These are phyloP conservation scores for Turritis glabra DNA, from an alignment of 345 rosid genomes.

Conservation along the genomic window DNA sequence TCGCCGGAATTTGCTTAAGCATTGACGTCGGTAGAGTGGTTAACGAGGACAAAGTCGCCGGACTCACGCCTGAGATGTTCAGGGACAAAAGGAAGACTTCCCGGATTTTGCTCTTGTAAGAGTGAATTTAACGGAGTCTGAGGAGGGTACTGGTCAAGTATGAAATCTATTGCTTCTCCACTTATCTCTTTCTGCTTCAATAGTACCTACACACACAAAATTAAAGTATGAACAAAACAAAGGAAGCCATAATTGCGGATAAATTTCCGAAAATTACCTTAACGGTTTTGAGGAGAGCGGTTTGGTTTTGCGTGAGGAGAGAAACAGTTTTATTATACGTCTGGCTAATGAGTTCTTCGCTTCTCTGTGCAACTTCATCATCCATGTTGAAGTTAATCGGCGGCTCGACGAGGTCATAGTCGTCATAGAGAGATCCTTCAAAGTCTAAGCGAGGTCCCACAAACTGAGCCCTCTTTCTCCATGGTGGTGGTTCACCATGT, in stretches of 20 bases:
- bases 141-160: conserved; percentile 73
- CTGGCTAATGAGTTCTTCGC: conserved; percentile 59
- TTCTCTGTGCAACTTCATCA: conserved; percentile 73
- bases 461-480: conserved; percentile 73
- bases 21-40: conserved; percentile 43
- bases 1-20: background rate
- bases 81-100: conserved; percentile 56
- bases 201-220: conserved; percentile 54
- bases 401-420: conserved; percentile 69
- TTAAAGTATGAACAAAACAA: background rate
- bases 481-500: conserved; percentile 90
- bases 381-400: conserved; percentile 85
- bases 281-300: conserved; percentile 78
- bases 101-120: conserved; percentile 76
- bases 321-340: conserved; percentile 66
- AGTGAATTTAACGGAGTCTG: conserved; percentile 62
- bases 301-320: conserved; percentile 70
- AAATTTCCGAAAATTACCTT: conserved; percentile 49
- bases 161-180: conserved; percentile 79
- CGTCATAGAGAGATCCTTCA: conserved; percentile 89
- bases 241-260: background rate
- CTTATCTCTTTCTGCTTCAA: conserved; percentile 72
- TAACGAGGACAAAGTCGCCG: conserved; percentile 43
- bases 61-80: conserved; percentile 41
- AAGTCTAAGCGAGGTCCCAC: conserved; percentile 91